phyloP scores from a whole-genome alignment of 257 asterid genomes.

The Solanum chiquidenum region DNA sequence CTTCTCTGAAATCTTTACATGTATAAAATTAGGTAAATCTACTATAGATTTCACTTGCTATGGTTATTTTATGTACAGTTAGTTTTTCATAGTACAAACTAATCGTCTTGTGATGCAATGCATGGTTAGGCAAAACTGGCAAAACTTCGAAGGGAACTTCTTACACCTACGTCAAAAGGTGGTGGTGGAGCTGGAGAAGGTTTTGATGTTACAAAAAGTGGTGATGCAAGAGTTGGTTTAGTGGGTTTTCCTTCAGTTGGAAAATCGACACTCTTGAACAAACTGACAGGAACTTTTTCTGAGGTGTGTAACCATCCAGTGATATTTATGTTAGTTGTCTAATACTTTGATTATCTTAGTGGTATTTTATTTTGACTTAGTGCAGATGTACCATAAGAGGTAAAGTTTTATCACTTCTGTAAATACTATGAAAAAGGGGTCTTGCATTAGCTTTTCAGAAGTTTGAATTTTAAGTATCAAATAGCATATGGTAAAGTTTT shows the following conservation, averaged over 20 bases:
- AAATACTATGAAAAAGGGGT: background rate
- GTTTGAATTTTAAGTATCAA: background rate
- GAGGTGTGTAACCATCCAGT: constrained; percentile 40
- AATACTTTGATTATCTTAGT: background rate
- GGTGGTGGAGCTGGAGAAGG: constrained; percentile 99
- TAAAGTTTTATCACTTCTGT: background rate
- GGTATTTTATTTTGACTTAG: background rate
- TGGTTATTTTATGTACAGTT: background rate
- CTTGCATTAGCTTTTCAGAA: background rate
- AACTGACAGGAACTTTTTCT: constrained; percentile 92
- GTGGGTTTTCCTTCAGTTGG: constrained; percentile 99
- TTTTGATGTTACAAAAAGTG: constrained; percentile 97
- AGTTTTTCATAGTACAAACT: background rate
- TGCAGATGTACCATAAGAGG: background rate
- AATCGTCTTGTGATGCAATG: background rate
- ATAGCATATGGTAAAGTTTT: background rate
- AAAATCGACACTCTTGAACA: constrained; percentile 87
- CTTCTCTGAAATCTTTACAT: background rate
- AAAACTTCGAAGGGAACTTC: constrained; percentile 91
- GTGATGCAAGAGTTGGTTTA: constrained; percentile 94
- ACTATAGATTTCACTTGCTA: background rate
- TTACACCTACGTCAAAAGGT: constrained; percentile 83
- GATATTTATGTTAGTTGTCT: background rate
- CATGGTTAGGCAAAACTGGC: constrained; percentile 83
- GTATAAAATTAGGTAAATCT: background rate